These are phyloP conservation scores for Paramarasmius palmivorus DNA, from an alignment of 1,284 basidiomycete species.

Conservation along the genomic window DNA sequence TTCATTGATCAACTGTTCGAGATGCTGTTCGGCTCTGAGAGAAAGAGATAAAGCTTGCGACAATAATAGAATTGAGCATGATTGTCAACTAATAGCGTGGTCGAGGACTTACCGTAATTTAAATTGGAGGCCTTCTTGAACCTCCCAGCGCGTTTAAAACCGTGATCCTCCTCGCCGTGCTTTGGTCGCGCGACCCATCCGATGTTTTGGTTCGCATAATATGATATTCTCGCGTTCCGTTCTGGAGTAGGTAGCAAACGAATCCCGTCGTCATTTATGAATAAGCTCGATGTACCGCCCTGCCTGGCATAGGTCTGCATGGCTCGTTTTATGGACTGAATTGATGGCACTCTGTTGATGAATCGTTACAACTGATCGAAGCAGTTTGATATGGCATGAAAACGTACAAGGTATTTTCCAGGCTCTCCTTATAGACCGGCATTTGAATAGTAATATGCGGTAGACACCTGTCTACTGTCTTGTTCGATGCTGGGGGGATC, in stretches of 20 bases:
- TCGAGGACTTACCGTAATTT: no score
- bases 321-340: conserved; percentile 60
- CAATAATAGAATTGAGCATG: no score
- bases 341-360: conserved; percentile 71
- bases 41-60: conserved; percentile 35
- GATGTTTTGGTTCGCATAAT: conserved; percentile 80
- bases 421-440: conserved; percentile 81
- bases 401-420: conserved; percentile 61
- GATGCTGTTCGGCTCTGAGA: conserved; percentile 63
- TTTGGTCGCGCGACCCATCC: conserved; percentile 78
- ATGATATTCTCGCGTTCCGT: conserved; percentile 65
- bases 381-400: conserved; percentile 79
- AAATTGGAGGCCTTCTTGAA: conserved; percentile 90
- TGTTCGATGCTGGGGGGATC: conserved; percentile 46
- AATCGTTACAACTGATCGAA: conserved; percentile 80
- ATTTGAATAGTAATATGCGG: conserved; percentile 81
- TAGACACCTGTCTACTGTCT: conserved; percentile 49
- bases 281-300: conserved; percentile 74
- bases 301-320: conserved; percentile 54
- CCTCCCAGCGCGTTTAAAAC: conserved; percentile 71
- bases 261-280: conserved; percentile 79
- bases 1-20: conserved; percentile 37
- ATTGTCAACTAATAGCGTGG: no score
- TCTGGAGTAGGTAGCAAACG: conserved; percentile 51
- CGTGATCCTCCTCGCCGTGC: conserved; percentile 10